phyloP scores from a whole-genome alignment of 176 grass and related monocot genomes.

The Ampelocalamus luodianensis region DNA sequence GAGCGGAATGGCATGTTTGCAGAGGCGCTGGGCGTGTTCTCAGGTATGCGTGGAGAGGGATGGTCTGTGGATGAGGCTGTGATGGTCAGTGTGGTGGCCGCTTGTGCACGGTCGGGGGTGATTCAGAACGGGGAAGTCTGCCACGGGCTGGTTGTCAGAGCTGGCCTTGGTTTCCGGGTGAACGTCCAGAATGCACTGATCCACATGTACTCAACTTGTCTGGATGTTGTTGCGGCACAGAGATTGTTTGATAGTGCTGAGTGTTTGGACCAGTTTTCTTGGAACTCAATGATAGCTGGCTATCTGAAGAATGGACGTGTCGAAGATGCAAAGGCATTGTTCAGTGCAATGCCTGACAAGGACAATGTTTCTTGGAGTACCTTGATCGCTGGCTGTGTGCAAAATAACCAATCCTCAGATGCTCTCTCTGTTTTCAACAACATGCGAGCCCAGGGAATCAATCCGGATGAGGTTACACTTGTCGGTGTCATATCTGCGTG shows the following conservation, averaged over 20 bases:
- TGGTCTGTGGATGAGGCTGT: constrained; percentile 66
- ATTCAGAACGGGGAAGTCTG: constrained; percentile 58
- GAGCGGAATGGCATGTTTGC: constrained; percentile 61
- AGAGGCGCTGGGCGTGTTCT: constrained; percentile 63
- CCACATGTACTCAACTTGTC: constrained; percentile 79
- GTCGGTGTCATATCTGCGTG: constrained; percentile 81
- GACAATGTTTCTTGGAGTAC: constrained; percentile 83
- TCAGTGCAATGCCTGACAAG: constrained; percentile 63
- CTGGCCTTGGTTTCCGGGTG: constrained; percentile 60
- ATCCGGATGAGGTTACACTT: constrained; percentile 68
- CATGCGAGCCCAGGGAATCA: constrained; percentile 65
- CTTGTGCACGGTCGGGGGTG: constrained; percentile 52
- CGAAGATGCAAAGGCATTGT: constrained; percentile 62
- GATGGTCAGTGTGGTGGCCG: constrained; percentile 72
- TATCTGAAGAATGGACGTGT: constrained; percentile 69
- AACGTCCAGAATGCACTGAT: constrained; percentile 82
- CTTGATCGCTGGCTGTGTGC: constrained; percentile 75
- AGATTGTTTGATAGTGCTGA: constrained; percentile 62
- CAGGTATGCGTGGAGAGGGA: constrained; percentile 49
- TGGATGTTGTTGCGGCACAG: constrained; percentile 59
- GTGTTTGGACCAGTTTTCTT: constrained; percentile 73
- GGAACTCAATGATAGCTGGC: constrained; percentile 83
- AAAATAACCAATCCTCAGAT: constrained; percentile 66
- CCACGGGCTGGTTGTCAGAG: constrained; percentile 61
- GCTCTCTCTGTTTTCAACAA: constrained; percentile 63